Evolutionary conservation across 352 stramenopile genomes (phyloP), one percentile per base, ranked within the genome.

Genomic region (Halophytophthora batemanensis): DNA sequence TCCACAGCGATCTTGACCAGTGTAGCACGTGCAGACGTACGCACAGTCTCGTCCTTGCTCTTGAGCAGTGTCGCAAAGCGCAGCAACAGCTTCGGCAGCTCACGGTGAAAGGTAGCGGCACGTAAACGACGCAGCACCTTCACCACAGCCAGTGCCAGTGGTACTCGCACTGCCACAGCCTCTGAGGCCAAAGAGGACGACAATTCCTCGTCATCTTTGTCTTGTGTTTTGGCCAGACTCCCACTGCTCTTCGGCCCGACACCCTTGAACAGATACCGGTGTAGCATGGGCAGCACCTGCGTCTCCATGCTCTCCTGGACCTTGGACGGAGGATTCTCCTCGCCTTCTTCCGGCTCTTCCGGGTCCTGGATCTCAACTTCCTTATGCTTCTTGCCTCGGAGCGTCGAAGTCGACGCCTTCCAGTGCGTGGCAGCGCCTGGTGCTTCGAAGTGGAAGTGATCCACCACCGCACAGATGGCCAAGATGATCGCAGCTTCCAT

Each of bases 41-140:
- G 84, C 15, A 97, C 75, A 54, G 86, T 84, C 33, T 96, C 96
- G 51, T 99, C 93, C 59, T 96, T 97, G 59, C 78, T 88, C 62
- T 91, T 90, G 18, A 94, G 66, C 41, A 96, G 64, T 45, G 88
- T 92, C n/a, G 78, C 80, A 39, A 96, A 86, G 19, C 80, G 86
- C 18, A 98, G 77, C 21, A 99, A 70, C 35, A 99, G 69, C 52
- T 96, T 96, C 6, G 91, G 93, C 48, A 99, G 84, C 61, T 98
- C 95, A 7, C 80, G 50, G 59, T 98, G 90, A 64, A 98, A 98
- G 29, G 78, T 85, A 8, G 74, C 57, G 6, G 71, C 69, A 22
- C 91, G 95, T 47, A 99, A 77, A 31, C 96, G 96, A 45, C 96
- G 86, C 45, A 98, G 84, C 5, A 99, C 86, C 61, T 99, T 99